These are phyloP conservation scores for Haplosporangium gracile DNA, from an alignment of 192 early-diverging fungal genomes.

Conservation along the genomic window DNA sequence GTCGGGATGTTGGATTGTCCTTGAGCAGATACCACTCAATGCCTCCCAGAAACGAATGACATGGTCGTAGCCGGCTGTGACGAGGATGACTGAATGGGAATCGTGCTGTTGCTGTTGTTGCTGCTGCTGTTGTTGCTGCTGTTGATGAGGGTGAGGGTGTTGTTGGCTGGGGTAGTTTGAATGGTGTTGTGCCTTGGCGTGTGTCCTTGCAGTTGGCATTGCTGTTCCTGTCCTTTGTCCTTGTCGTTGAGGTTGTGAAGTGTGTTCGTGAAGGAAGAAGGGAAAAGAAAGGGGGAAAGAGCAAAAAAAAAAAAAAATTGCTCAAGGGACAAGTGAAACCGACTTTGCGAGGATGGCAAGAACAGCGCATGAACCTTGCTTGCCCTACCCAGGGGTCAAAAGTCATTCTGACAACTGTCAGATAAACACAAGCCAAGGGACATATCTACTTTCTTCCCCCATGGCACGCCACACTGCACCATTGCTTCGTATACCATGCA, in stretches of 20 bases:
- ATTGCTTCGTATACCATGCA: too few species aligned
- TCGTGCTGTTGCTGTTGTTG: slow-evolving; percentile 64
- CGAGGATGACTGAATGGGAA: slow-evolving; percentile 68
- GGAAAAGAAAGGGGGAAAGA: not conserved
- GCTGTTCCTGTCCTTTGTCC: not conserved
- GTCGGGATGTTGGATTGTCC: slow-evolving; percentile 85
- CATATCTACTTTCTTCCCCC: too few species aligned
- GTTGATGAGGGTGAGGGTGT: slow-evolving; percentile 48
- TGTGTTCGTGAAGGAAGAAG: not conserved
- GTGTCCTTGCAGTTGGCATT: slow-evolving; percentile 46
- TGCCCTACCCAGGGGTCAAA: too few species aligned
- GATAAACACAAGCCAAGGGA: too few species aligned
- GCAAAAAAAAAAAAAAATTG: not conserved
- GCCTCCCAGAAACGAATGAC: slow-evolving; percentile 84
- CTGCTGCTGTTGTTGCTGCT: slow-evolving; percentile 58
- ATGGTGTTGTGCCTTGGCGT: slow-evolving; percentile 44
- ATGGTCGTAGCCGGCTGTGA: slow-evolving; percentile 86
- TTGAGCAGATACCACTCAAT: slow-evolving; percentile 70
- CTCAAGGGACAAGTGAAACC: not conserved
- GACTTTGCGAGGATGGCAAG: not conserved
- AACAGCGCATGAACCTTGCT: not conserved
- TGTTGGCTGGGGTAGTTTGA: slow-evolving; percentile 36
- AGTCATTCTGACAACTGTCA: too few species aligned
- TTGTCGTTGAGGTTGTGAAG: not conserved
- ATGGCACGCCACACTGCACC: too few species aligned